Conservation (phyloP, 2,329 filamentous ascomycete species). For the Aspergillus nomiae region DNA sequence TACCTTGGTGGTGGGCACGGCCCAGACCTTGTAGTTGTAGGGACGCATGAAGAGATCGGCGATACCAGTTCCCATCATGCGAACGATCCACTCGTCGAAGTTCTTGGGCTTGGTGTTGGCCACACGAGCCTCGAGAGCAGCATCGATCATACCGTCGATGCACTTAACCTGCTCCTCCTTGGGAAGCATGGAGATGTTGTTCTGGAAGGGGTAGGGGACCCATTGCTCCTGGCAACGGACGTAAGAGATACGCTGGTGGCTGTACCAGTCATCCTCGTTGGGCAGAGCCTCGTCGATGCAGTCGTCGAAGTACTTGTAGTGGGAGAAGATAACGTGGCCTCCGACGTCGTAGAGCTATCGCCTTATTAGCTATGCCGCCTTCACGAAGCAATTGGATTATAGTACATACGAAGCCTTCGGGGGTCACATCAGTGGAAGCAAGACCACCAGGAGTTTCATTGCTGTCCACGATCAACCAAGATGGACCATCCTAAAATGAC, state of each 20-base stretch:
- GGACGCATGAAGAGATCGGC: slow-evolving; percentile 98
- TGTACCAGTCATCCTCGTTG: slow-evolving; percentile 93
- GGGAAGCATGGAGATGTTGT: slow-evolving; percentile 98
- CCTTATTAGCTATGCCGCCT: slow-evolving; percentile 16
- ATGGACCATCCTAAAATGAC: slow-evolving; percentile 72
- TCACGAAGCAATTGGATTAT: slow-evolving; percentile 4
- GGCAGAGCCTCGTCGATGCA: slow-evolving; percentile 96
- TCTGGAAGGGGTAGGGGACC: slow-evolving; percentile 99
- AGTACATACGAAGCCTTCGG: slow-evolving; percentile 89
- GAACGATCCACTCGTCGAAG: slow-evolving; percentile 98
- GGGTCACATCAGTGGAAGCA: slow-evolving; percentile 90
- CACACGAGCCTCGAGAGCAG: slow-evolving; percentile 82
- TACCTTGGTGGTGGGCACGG: slow-evolving; percentile 95
- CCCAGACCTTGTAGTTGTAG: slow-evolving; percentile 99
- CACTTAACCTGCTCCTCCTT: slow-evolving; percentile 96
- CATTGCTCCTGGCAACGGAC: slow-evolving; percentile 94
- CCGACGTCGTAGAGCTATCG: slow-evolving; percentile 93
- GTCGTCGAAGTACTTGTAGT: slow-evolving; percentile 99
- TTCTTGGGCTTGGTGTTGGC: slow-evolving; percentile 89
- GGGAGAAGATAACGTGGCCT: slow-evolving; percentile 97
- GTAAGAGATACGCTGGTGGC: slow-evolving; percentile 97
- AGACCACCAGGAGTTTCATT: slow-evolving; percentile 92
- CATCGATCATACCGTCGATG: slow-evolving; percentile 94
- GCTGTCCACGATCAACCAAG: slow-evolving; percentile 94
- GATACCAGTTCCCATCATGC: slow-evolving; percentile 85